These are phyloP conservation scores for Hymenochaete sp. DNA, from an alignment of 1,284 basidiomycete genomes.

Conservation along the genomic window DNA sequence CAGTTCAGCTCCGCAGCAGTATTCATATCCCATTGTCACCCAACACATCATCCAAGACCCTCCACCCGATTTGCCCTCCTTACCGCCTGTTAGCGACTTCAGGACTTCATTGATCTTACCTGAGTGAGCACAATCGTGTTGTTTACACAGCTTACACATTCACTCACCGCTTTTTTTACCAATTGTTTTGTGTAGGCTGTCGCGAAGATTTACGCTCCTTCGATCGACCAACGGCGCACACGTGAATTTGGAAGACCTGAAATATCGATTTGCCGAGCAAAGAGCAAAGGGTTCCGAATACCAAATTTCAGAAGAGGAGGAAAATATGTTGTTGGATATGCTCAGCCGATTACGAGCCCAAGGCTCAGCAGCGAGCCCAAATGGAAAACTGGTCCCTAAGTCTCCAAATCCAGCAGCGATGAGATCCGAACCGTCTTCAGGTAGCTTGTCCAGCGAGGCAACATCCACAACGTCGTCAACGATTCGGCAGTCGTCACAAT, in stretches of 20 bases:
- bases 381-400: no score
- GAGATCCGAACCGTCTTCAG: conserved; percentile 9
- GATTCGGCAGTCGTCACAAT: conserved; percentile 15
- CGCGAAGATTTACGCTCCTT: conserved; percentile 70
- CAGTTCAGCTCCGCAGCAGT: conserved; percentile 18
- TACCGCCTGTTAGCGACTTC: conserved; percentile 65
- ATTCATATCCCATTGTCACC: conserved; percentile 24
- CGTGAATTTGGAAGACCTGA: conserved; percentile 53
- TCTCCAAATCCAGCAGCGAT: conserved; percentile 3
- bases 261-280: conserved; percentile 62
- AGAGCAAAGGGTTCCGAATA: conserved; percentile 56
- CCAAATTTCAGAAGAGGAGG: conserved; percentile 69
- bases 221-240: conserved; percentile 57
- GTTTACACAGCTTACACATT: no score
- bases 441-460: conserved; percentile 7
- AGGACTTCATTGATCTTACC: conserved; percentile 75
- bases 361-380: conserved; percentile 8
- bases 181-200: conserved; percentile 42
- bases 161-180: background rate
- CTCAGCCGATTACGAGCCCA: conserved; percentile 50
- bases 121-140: conserved; percentile 45
- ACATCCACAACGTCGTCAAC: conserved; percentile 11
- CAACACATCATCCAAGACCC: conserved; percentile 26
- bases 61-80: conserved; percentile 32
- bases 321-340: conserved; percentile 72